A percentile compares a stretch with the other conserved stretches of the same genome.
These are phyloP conservation scores for Mycena chlorophos DNA, from an alignment of 768 basidiomycete genomes.

Conservation along the genomic window DNA sequence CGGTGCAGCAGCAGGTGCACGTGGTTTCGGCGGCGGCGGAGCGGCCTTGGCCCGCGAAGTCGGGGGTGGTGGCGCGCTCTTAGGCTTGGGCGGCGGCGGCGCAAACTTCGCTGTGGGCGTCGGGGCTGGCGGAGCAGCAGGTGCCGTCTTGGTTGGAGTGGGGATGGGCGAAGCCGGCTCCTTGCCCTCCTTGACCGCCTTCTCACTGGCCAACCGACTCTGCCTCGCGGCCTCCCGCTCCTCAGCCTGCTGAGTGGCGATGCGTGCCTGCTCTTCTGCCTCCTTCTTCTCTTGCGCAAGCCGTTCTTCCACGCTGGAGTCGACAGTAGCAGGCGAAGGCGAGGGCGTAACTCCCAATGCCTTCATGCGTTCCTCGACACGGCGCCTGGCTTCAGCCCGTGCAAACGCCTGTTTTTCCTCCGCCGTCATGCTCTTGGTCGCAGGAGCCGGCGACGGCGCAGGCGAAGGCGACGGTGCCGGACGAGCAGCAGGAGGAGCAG, in stretches of 20 bases:
- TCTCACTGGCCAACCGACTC: conserved; percentile 76
- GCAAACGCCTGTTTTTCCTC: conserved; percentile 81
- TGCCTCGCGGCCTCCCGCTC: conserved; percentile 72
- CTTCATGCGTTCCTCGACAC: conserved; percentile 82
- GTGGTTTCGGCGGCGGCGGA: conserved; percentile 37
- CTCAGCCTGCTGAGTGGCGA: conserved; percentile 79
- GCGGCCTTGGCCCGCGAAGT: conserved; percentile 21
- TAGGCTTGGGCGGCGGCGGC: conserved; percentile 34
- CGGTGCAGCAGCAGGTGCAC: conserved; percentile 37
- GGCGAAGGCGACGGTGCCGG: conserved; percentile 56
- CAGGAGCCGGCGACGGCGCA: conserved; percentile 57
- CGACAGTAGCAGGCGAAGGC: conserved; percentile 50
- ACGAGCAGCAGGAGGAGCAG: conserved; percentile 48
- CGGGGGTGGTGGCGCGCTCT: conserved; percentile 46
- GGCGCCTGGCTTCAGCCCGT: conserved; percentile 75
- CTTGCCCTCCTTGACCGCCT: conserved; percentile 54
- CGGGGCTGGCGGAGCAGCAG: conserved; percentile 44
- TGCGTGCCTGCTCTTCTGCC: conserved; percentile 79
- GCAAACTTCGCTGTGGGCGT: conserved; percentile 39
- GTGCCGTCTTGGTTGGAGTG: conserved; percentile 39
- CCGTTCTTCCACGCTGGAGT: conserved; percentile 81
- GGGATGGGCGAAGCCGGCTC: conserved; percentile 34
- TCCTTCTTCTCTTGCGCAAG: conserved; percentile 86
- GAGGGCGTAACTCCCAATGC: conserved; percentile 72
- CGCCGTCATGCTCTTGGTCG: conserved; percentile 76